Base-by-base conservation (phyloP, 176 grass and related monocot species). In the Carex littledalei region DNA sequence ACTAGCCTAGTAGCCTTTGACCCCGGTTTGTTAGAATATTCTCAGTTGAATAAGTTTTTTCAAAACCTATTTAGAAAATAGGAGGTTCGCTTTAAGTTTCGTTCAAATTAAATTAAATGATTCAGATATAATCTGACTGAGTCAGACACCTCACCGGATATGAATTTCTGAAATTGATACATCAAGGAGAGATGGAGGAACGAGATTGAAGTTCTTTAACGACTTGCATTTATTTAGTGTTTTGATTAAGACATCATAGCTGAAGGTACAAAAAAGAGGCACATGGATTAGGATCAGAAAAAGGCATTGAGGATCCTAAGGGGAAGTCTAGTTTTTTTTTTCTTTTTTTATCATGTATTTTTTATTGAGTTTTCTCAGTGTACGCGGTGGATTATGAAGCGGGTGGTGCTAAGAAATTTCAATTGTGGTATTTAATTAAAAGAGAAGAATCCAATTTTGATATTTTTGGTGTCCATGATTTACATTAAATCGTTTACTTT, bases 181-280 rank as follows among this genome's bases (percentile, higher is more conserved):
- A 32, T 31, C 22, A 55, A 32, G 14, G 50, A 55, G 21, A 31
- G 29, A 17, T 16, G 50, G 24, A 32, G 52, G 10, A 56, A 53
- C 11, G 20, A 52, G 47, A 76, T 76, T 53, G 47, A 4, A 15
- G 21, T 11, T 18, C 10, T 22, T 5, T 78, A 78, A 78, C 74
- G 22, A 56, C 74, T 56, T 55, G 43, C 32, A 78, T 54, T 78
- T 55, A 16, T 78, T 78, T 78, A 78, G 14, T 55, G 50, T 17
- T 31, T 18, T 56, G 74, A 78, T 78, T 56, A 31, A 56, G 74
- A 78, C 74, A 31, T 78, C 50, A 34, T 56, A 78, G 74, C 74
- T 78, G 74, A 78, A 78, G 74, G 74, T 78, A 78, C 74, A 78
- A 56, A 77, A 55, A 78, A 78, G 74, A 34, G 50, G 74, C 74